These are phyloP conservation scores for Acephala macrosclerotiorum DNA, from an alignment of 2,329 filamentous ascomycete species.

Conservation along the genomic window DNA sequence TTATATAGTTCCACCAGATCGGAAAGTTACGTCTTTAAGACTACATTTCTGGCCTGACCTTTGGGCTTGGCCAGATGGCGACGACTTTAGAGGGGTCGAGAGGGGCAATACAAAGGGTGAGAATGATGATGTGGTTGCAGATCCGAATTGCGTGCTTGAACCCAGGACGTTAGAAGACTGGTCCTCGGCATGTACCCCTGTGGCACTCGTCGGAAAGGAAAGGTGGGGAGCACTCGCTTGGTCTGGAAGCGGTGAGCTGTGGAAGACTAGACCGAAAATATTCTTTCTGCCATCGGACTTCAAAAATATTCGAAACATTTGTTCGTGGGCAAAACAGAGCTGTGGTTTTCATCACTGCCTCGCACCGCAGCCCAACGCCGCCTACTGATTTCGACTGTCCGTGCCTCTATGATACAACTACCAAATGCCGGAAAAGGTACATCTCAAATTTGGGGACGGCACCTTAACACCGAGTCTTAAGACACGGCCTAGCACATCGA, in stretches of 20 bases:
- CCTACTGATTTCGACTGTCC: not conserved
- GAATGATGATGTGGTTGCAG: slow-evolving; percentile 2
- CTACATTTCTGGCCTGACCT: not conserved
- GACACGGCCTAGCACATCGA: not conserved
- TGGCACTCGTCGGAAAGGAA: no score
- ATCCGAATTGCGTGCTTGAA: slow-evolving; percentile 8
- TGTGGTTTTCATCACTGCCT: not conserved
- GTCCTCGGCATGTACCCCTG: not conserved
- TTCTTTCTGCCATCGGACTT: not conserved
- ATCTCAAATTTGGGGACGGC: slow-evolving; percentile 47
- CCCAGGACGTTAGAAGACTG: not conserved
- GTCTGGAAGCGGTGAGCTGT: not conserved
- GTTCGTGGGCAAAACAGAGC: not conserved
- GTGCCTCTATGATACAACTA: not conserved
- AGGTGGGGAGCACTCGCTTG: not conserved
- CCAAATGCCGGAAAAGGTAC: slow-evolving; percentile 51
- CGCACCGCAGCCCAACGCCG: not conserved
- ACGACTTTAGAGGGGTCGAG: not conserved
- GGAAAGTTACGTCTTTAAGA: not conserved
- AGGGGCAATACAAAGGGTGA: not conserved
- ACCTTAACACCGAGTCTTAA: not conserved
- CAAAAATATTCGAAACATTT: not conserved
- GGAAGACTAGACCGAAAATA: not conserved
- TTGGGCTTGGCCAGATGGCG: not conserved
- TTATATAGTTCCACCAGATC: not conserved